These are phyloP conservation scores for Fusarium humuli DNA, from an alignment of 2,329 filamentous ascomycete genomes.

Conservation along the genomic window DNA sequence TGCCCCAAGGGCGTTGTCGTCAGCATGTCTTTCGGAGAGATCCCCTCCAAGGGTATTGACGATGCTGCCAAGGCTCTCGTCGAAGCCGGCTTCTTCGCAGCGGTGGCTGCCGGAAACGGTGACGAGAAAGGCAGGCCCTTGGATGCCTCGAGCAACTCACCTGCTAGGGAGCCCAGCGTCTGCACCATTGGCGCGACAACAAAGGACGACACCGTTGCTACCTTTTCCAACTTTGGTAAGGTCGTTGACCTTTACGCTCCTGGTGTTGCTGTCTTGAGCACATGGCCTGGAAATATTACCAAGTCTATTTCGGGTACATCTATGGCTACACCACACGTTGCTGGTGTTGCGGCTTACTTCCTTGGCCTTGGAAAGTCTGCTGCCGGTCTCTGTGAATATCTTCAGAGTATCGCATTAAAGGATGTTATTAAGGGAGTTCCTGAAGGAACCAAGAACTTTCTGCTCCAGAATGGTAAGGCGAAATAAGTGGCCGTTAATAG, in stretches of 20 bases:
- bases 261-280: not conserved
- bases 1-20: constrained; percentile 3
- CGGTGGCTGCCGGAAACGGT: not conserved
- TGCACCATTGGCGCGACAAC: constrained; percentile 15
- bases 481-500: not conserved
- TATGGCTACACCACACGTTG: not conserved
- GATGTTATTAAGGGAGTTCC: not conserved
- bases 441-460: constrained; percentile 6
- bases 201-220: not conserved
- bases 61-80: not conserved
- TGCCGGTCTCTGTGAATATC: not conserved
- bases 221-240: constrained; percentile 7
- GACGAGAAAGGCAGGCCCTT: not conserved
- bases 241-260: constrained; percentile 8
- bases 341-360: constrained; percentile 11
- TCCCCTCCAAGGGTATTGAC: not conserved
- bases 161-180: not conserved
- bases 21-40: constrained; percentile 2
- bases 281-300: not conserved
- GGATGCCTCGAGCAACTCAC: not conserved
- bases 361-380: constrained; percentile 9
- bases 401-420: constrained; percentile 7
- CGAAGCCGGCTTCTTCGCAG: not conserved
- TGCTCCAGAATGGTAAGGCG: not conserved
- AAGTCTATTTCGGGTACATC: not conserved